A percentile compares a stretch with the other conserved stretches of the same genome.
phyloP scores from a whole-genome alignment of 2,329 filamentous ascomycete genomes.

The Claviceps sorghi region DNA sequence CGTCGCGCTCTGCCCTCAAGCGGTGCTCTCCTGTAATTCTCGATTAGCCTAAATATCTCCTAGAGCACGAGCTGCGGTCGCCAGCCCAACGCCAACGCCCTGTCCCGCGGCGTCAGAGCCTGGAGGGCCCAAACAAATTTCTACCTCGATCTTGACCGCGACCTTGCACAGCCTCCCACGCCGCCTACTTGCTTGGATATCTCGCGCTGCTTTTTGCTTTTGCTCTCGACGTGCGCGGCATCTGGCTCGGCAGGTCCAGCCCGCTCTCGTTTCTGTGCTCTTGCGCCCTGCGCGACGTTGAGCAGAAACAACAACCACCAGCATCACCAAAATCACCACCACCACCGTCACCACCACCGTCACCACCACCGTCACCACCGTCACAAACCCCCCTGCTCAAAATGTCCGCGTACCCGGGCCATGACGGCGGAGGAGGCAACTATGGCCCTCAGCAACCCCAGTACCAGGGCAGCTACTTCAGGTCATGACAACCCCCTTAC shows the following conservation, averaged over 20 bases:
- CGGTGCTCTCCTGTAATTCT: not conserved
- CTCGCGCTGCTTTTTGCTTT: not conserved
- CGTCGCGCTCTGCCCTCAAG: constrained; percentile 1
- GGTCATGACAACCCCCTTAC: constrained; percentile 5
- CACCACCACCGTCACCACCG: not conserved
- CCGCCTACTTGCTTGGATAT: not conserved
- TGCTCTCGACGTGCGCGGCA: not conserved
- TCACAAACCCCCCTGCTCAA: constrained; percentile 5
- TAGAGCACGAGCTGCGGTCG: not conserved
- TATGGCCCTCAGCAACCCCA: constrained; percentile 26
- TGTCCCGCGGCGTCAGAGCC: not conserved
- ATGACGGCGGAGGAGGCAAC: constrained; percentile 29
- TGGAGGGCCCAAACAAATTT: not conserved
- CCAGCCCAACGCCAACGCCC: not conserved
- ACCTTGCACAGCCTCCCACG: not conserved
- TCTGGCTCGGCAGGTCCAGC: not conserved
- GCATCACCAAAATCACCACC: no score
- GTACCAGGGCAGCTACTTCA: constrained; percentile 19
- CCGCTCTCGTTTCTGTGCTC: not conserved
- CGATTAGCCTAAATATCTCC: not conserved
- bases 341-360: not conserved
- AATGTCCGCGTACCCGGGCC: constrained; percentile 52
- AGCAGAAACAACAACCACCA: no score
- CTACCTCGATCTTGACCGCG: not conserved
- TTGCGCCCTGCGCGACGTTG: not conserved